These are phyloP conservation scores for Solanum bulbocastanum DNA, from an alignment of 257 asterid genomes.

Conservation along the genomic window DNA sequence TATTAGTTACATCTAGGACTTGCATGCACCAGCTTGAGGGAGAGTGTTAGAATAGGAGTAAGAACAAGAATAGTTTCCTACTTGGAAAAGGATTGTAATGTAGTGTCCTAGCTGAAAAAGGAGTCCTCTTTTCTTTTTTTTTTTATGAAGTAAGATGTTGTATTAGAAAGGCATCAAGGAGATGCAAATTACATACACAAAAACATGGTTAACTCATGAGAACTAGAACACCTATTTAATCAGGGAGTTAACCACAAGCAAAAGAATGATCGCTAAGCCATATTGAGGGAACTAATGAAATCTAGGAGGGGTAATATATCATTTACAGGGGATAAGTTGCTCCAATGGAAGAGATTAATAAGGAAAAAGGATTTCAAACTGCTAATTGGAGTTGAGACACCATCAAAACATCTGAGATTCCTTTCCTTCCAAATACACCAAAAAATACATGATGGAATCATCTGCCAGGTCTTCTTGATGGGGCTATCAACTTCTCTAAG, in stretches of 20 bases:
- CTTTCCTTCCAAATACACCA: not conserved
- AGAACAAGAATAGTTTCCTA: not conserved
- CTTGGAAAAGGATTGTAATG: not conserved
- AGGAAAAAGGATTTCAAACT: not conserved
- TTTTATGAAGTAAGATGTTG: not conserved
- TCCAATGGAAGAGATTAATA: not conserved
- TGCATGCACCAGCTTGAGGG: not conserved
- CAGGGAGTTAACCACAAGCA: not conserved
- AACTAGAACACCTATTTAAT: not conserved
- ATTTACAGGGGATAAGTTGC: not conserved
- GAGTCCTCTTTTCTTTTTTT: no score
- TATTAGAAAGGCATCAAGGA: not conserved
- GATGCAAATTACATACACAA: not conserved
- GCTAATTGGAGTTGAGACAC: not conserved
- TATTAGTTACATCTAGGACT: no score
- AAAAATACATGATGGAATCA: not conserved
- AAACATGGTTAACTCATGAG: not conserved
- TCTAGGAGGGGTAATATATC: not conserved
- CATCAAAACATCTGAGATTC: not conserved
- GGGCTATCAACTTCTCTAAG: not conserved
- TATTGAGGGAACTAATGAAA: not conserved
- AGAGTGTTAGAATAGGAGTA: not conserved
- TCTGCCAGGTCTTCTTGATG: not conserved
- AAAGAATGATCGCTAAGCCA: not conserved
- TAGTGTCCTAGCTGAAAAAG: not conserved